These are phyloP conservation scores for Rubus idaeus DNA, from an alignment of 306 rosid species.

Conservation along the genomic window DNA sequence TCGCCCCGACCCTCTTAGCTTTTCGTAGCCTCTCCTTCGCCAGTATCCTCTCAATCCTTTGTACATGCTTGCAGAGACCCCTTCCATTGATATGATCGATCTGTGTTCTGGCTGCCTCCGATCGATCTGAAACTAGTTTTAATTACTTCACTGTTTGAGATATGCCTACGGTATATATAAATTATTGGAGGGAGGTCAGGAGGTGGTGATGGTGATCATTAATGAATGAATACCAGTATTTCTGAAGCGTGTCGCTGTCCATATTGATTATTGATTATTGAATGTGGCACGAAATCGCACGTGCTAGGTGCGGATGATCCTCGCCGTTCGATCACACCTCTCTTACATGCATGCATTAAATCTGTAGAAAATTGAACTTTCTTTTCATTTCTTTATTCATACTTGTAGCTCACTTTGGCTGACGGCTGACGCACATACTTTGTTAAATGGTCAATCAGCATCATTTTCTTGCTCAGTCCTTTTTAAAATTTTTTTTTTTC, in stretches of 20 bases:
- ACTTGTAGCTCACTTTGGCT: no score
- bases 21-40: conserved; percentile 51
- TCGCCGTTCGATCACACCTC: background rate
- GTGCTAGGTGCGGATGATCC: conserved; percentile 9
- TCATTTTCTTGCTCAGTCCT: no score
- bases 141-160: background rate
- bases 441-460: no score
- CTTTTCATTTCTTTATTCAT: no score
- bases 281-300: background rate
- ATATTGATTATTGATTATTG: conserved; percentile 4
- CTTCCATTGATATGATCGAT: conserved; percentile 41
- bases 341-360: no score
- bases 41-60: conserved; percentile 50
- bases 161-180: no score
- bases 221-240: conserved; percentile 30
- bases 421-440: no score
- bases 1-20: conserved; percentile 32
- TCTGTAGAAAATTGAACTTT: no score
- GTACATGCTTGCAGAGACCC: conserved; percentile 41
- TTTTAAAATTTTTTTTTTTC: no score
- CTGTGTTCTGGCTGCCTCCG: background rate
- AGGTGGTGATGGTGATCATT: conserved; percentile 16
- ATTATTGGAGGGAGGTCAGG: no score
- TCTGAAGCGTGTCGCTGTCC: conserved; percentile 16
- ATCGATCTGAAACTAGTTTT: background rate